These are phyloP conservation scores for Phytophthora crassamura DNA, from an alignment of 352 stramenopile species.

Conservation along the genomic window DNA sequence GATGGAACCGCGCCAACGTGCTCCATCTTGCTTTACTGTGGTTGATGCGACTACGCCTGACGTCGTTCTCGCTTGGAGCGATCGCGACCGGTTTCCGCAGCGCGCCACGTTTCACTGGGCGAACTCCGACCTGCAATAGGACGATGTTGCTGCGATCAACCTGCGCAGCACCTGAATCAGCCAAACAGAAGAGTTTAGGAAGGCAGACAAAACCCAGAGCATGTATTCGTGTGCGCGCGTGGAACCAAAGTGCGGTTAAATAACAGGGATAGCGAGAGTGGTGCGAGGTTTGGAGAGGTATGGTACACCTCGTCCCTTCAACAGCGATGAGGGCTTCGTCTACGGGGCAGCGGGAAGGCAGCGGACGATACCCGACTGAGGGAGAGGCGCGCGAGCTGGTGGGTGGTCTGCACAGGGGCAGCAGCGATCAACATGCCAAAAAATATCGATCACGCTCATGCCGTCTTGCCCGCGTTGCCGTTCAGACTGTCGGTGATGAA, in stretches of 20 bases:
- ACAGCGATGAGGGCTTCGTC: constrained; percentile 23
- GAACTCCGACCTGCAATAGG: constrained; percentile 13
- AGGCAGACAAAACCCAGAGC: constrained; percentile 26
- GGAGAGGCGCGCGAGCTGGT: constrained; percentile 9
- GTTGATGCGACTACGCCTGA: neutral
- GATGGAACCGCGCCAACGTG: neutral
- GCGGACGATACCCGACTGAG: constrained; percentile 10
- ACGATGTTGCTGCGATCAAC: neutral
- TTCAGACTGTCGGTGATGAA: constrained; percentile 57
- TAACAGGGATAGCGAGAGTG: constrained; percentile 40
- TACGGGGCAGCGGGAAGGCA: constrained; percentile 33
- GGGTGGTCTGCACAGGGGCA: constrained; percentile 17
- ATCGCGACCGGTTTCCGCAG: neutral
- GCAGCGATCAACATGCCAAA: constrained; percentile 20
- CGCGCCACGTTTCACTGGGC: constrained; percentile 11
- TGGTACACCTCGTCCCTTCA: constrained; percentile 41
- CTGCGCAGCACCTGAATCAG: too few relatives aligned
- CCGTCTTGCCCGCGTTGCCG: constrained; percentile 59
- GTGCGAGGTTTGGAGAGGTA: constrained; percentile 32
- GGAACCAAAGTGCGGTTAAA: constrained; percentile 41
- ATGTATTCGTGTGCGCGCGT: constrained; percentile 39
- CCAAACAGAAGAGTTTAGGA: constrained; percentile 12
- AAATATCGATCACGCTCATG: constrained; percentile 43
- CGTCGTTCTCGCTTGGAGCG: neutral
- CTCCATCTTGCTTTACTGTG: neutral